Base-by-base conservation (phyloP, 2,329 filamentous ascomycete species). In the Onygenales sp. region DNA sequence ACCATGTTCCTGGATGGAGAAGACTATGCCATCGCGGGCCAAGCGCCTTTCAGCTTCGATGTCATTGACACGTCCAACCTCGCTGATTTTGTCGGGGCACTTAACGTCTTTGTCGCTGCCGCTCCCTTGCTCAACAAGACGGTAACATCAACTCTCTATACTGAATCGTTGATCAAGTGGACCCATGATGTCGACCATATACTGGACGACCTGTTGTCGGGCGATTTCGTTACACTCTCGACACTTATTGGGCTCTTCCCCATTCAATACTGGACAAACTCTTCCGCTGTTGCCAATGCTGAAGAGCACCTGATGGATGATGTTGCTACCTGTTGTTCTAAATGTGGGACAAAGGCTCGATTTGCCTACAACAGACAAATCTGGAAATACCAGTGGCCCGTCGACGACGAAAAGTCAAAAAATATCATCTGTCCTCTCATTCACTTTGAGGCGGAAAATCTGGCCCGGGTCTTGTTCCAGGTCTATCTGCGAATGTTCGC, bases 41-140 rank as follows among this genome's bases (percentile, higher is more conserved):
- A 3, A n/a, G 74, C 69, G 0, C 75, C 78, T 0, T 64, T 58
- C 4, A 44, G 52, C 3, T 85, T 84, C 58, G 74, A 83, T 59
- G 68, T 78, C 3, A 78, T 85, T 52, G 80, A 85, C 56, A 81
- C 78, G 0, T 80, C 63, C 52, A 75, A 74, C 51, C 63, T 80
- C 9, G 61, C 67, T 2, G 75, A 78, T 53, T 67, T 73, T 49
- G 17, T 75, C 7, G 76, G 75, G 14, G 54, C 62, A 9, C 54
- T 80, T 7, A 78, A 78, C 56, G 9, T 79, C 13, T 59, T 80
- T 5, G 61, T 73, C 13, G 71, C 79, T 0, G 64, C 74, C 0
- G 59, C 66, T 0, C 78, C 79, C 2, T 57, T 85, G 7, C 66
- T 84, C 8, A 72, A 69, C 5, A 50, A 65, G 7, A 57, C 61